These are phyloP conservation scores for Rhynchospora tenuis DNA, from an alignment of 176 grass and related monocot species.

Conservation along the genomic window DNA sequence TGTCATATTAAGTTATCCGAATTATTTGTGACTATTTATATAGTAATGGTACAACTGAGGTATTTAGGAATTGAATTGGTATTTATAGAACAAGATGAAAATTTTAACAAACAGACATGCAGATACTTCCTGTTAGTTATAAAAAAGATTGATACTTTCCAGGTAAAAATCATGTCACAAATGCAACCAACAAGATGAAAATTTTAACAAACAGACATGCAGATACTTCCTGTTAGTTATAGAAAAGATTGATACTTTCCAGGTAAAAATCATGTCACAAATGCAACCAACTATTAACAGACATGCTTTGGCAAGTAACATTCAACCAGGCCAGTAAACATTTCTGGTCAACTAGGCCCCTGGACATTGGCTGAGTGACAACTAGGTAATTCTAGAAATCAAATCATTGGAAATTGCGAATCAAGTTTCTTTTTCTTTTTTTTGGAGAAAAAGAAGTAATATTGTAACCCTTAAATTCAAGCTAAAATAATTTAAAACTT, in stretches of 20 bases:
- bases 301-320: not conserved
- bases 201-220: slow-evolving; percentile 3
- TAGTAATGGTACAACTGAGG: not conserved
- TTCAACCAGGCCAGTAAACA: not conserved
- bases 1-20: too few species aligned
- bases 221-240: not conserved
- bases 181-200: not conserved
- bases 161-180: not conserved
- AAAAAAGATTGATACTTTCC: not conserved
- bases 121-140: not conserved
- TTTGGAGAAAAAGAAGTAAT: not conserved
- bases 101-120: slow-evolving; percentile 3
- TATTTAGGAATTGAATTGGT: not conserved
- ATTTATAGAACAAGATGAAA: not conserved
- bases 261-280: not conserved
- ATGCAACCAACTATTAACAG: not conserved
- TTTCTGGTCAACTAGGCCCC: not conserved
- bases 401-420: not conserved
- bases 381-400: not conserved
- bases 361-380: not conserved
- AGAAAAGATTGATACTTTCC: not conserved
- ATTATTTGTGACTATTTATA: not conserved
- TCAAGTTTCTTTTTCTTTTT: not conserved
- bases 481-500: not conserved
- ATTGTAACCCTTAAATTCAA: not conserved